These are phyloP conservation scores for Penicillium sp. DNA, from an alignment of 2,329 filamentous ascomycete genomes.

Conservation along the genomic window DNA sequence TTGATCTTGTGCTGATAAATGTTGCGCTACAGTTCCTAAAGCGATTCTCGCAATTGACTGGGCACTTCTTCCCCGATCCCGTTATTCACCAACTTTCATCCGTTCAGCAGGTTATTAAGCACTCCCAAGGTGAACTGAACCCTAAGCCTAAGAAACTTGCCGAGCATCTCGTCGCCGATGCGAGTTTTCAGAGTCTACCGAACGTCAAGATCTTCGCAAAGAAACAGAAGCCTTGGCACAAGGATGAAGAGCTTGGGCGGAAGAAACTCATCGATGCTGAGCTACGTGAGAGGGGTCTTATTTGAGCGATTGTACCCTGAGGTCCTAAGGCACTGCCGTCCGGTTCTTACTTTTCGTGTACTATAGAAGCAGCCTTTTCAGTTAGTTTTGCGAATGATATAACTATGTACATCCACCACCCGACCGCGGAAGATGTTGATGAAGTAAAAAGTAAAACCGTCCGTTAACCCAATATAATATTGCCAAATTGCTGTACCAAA, in stretches of 20 bases:
- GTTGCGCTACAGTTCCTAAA: constrained; percentile 69
- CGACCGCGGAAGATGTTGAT: background rate
- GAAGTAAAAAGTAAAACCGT: background rate
- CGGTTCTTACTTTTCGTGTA: constrained; percentile 28
- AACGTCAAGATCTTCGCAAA: constrained; percentile 73
- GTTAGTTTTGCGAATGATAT: constrained; percentile 12
- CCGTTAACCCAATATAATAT: constrained; percentile 1
- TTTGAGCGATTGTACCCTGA: constrained; percentile 42
- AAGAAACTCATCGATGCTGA: constrained; percentile 81
- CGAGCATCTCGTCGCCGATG: constrained; percentile 57
- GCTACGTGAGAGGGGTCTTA: constrained; percentile 65
- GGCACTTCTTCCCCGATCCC: constrained; percentile 73
- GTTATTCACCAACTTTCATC: constrained; percentile 63
- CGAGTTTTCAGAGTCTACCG: constrained; percentile 58
- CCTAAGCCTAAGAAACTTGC: constrained; percentile 62
- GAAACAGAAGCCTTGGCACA: constrained; percentile 72
- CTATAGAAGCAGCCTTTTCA: constrained; percentile 25
- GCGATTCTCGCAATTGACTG: constrained; percentile 80
- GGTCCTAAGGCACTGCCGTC: constrained; percentile 6
- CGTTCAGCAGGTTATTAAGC: constrained; percentile 59
- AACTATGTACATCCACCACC: constrained; percentile 14
- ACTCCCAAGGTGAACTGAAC: constrained; percentile 47
- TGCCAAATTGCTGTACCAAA: constrained; percentile 3
- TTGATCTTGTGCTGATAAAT: background rate
- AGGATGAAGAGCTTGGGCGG: constrained; percentile 72